These are phyloP conservation scores for Capsicum baccatum DNA, from an alignment of 257 asterid genomes.

Conservation along the genomic window DNA sequence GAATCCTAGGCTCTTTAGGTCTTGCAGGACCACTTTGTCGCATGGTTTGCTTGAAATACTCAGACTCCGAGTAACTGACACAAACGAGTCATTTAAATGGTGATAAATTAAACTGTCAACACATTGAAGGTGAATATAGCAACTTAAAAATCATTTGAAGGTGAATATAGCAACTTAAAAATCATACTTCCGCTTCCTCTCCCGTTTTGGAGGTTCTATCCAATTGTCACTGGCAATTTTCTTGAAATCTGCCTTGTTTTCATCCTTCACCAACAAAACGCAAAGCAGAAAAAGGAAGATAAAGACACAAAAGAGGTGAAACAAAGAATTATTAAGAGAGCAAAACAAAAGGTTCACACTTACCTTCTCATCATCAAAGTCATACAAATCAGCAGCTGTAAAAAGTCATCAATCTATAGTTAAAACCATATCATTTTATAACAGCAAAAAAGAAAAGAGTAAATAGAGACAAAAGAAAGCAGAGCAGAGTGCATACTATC, in stretches of 20 bases:
- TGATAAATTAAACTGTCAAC: background rate
- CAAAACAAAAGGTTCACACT: background rate
- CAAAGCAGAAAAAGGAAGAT: slow-evolving; percentile 24
- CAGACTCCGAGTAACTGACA: slow-evolving; percentile 89
- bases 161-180: slow-evolving; percentile 28
- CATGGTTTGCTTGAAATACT: slow-evolving; percentile 99
- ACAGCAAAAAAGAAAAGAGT: slow-evolving; percentile 32
- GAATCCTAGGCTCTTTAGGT: slow-evolving; percentile 98
- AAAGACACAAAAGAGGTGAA: slow-evolving; percentile 24
- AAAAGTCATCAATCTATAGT: slow-evolving; percentile 37
- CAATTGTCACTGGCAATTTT: slow-evolving; percentile 92
- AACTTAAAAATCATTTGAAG: slow-evolving; percentile 40
- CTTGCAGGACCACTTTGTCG: slow-evolving; percentile 96
- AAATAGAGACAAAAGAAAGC: background rate
- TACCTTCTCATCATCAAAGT: slow-evolving; percentile 95
- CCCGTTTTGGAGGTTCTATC: slow-evolving; percentile 94
- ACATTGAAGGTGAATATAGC: slow-evolving; percentile 20
- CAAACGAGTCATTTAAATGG: slow-evolving; percentile 13
- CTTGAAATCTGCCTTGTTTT: slow-evolving; percentile 88
- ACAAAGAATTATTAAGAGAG: background rate
- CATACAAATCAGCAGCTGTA: slow-evolving; percentile 98
- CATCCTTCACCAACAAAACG: slow-evolving; percentile 61
- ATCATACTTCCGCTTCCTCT: slow-evolving; percentile 95
- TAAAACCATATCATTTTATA: slow-evolving; percentile 34
- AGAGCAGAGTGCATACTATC: slow-evolving; percentile 65